Percentiles rank a stretch among this genome's conserved stretches.
phyloP scores from a whole-genome alignment of 129 eudicot species.

The Flaveria ramosissima region DNA sequence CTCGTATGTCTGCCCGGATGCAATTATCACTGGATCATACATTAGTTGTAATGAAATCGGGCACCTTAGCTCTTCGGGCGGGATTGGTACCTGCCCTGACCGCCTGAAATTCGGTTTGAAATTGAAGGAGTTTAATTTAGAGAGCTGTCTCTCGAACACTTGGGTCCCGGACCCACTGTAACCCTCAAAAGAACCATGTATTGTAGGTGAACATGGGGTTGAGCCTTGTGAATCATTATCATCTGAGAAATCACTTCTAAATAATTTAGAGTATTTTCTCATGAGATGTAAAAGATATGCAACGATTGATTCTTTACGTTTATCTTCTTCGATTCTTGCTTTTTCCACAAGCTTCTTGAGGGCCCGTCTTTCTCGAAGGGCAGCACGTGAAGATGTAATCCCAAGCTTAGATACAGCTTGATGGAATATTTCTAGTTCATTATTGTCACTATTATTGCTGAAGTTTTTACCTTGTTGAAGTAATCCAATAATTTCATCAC shows the following conservation, averaged over 20 bases:
- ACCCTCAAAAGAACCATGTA: constrained; percentile 75
- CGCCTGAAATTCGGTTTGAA: constrained; percentile 74
- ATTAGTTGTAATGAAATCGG: constrained; percentile 97
- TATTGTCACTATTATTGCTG: constrained; percentile 56
- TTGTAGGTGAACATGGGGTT: constrained; percentile 93
- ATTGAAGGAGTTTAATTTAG: constrained; percentile 76
- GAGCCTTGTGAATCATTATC: constrained; percentile 99
- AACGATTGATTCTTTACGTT: constrained; percentile 82
- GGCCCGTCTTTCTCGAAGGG: constrained; percentile 88
- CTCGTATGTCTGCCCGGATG: constrained; percentile 98
- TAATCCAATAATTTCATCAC: constrained; percentile 79
- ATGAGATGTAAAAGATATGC: constrained; percentile 27
- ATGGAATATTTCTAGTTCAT: constrained; percentile 84
- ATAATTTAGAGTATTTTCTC: constrained; percentile 78
- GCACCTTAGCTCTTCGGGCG: constrained; percentile 95
- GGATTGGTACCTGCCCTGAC: constrained; percentile 75
- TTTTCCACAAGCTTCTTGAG: constrained; percentile 82
- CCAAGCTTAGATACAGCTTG: constrained; percentile 86
- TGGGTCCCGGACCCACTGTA: constrained; percentile 54
- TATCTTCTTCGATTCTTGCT: constrained; percentile 91
- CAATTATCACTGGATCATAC: constrained; percentile 93
- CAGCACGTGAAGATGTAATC: constrained; percentile 89
- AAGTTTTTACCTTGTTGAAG: constrained; percentile 93
- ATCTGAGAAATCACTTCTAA: constrained; percentile 77
- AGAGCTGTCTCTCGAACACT: constrained; percentile 76